Conservation (phyloP, 2,329 filamentous ascomycete genomes). For the Aspergillus alliaceus region DNA sequence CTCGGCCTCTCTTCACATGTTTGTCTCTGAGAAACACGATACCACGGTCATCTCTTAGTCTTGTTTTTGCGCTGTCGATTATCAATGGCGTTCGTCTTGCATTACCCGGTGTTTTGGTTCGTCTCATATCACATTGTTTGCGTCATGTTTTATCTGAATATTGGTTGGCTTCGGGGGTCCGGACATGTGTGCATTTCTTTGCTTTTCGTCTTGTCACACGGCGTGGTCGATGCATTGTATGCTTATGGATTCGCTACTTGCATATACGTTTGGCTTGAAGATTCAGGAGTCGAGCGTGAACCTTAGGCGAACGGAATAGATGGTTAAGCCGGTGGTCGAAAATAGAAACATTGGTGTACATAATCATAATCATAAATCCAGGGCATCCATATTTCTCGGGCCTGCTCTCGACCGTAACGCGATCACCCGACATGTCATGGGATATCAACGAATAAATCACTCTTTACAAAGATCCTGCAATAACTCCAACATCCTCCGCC, state of each 20-base stretch:
- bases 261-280: background rate
- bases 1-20: background rate
- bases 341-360: conserved; percentile 23
- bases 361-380: conserved; percentile 17
- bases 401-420: too few relatives aligned
- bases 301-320: conserved; percentile 20
- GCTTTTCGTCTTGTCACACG: conserved; percentile 3
- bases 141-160: background rate
- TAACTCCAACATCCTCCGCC: conserved; percentile 50
- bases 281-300: conserved; percentile 10
- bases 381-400: background rate
- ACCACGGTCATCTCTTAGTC: conserved; percentile 1
- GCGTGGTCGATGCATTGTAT: conserved; percentile 8
- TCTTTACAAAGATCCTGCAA: conserved; percentile 53
- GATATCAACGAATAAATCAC: conserved; percentile 14
- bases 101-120: conserved; percentile 18
- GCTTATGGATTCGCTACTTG: conserved; percentile 3
- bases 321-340: conserved; percentile 6
- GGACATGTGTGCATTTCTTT: background rate
- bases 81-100: conserved; percentile 11
- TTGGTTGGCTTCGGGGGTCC: background rate
- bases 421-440: background rate
- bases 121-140: background rate
- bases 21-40: background rate
- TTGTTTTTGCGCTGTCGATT: background rate